phyloP scores from a whole-genome alignment of 2,329 filamentous ascomycete species.

The Curvularia verruculosa region DNA sequence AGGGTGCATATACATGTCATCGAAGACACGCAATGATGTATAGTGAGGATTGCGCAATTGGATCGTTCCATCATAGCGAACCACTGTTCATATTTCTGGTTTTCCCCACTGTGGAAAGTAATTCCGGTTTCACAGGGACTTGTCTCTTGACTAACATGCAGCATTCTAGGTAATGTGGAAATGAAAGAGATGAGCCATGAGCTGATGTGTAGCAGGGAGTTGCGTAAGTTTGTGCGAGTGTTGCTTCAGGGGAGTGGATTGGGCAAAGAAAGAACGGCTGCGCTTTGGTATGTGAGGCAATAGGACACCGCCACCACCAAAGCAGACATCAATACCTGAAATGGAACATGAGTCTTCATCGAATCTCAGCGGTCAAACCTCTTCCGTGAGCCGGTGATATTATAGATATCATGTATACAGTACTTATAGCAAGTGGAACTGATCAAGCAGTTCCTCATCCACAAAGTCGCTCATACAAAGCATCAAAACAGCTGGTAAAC shows the following conservation, averaged over 20 bases:
- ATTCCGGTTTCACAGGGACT: too few relatives aligned
- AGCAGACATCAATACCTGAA: not conserved
- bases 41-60: not conserved
- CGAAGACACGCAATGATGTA: not conserved
- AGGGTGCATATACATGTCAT: conserved; percentile 7
- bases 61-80: not conserved
- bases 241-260: too few relatives aligned
- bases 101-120: not conserved
- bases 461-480: not conserved
- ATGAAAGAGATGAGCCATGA: not conserved
- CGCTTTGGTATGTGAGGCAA: not conserved
- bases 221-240: too few relatives aligned
- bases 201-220: not conserved
- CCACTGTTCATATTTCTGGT: not conserved
- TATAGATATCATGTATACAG: conserved; percentile 13
- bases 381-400: not conserved
- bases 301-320: too few relatives aligned
- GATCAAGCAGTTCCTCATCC: conserved; percentile 3
- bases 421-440: conserved; percentile 14
- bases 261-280: too few relatives aligned
- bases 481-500: not conserved
- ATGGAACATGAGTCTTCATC: not conserved
- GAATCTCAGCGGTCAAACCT: not conserved
- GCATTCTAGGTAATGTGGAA: not conserved
- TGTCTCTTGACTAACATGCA: too few relatives aligned